Conservation (phyloP, 371 early-diverging fungal species). For the Mucor piriformis region DNA sequence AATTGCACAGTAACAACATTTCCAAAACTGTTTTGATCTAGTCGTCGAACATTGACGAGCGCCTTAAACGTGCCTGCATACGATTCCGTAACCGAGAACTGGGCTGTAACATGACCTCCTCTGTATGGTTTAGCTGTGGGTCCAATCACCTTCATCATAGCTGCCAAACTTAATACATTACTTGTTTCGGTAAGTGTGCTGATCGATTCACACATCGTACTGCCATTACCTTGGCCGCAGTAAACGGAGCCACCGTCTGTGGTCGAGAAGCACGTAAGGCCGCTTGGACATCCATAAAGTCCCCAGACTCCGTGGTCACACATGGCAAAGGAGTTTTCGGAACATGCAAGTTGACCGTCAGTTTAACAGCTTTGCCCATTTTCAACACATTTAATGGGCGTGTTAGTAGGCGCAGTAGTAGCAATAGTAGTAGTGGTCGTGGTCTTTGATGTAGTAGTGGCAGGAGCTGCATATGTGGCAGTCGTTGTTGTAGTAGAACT, state of each 20-base stretch:
- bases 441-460: neutral
- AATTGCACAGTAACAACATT: conserved; percentile 26
- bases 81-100: conserved; percentile 22
- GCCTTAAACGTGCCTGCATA: conserved; percentile 15
- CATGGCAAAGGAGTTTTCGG: conserved; percentile 23
- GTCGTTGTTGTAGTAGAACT: conserved; percentile 1
- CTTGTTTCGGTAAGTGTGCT: neutral
- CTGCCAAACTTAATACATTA: neutral
- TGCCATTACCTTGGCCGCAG: conserved; percentile 29
- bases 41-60: conserved; percentile 36
- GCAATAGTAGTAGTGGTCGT: conserved; percentile 4
- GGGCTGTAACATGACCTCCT: conserved; percentile 23
- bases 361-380: conserved; percentile 21
- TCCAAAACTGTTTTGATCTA: conserved; percentile 18
- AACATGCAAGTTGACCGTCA: conserved; percentile 19
- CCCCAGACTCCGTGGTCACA: conserved; percentile 36
- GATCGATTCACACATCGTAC: neutral
- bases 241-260: conserved; percentile 39
- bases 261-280: conserved; percentile 32
- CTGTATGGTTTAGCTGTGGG: conserved; percentile 31
- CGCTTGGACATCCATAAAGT: conserved; percentile 26
- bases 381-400: conserved; percentile 1
- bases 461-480: neutral
- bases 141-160: conserved; percentile 2
- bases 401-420: conserved; percentile 1